phyloP scores from a whole-genome alignment of 169 alveolate species.

The Plasmodium adleri region DNA sequence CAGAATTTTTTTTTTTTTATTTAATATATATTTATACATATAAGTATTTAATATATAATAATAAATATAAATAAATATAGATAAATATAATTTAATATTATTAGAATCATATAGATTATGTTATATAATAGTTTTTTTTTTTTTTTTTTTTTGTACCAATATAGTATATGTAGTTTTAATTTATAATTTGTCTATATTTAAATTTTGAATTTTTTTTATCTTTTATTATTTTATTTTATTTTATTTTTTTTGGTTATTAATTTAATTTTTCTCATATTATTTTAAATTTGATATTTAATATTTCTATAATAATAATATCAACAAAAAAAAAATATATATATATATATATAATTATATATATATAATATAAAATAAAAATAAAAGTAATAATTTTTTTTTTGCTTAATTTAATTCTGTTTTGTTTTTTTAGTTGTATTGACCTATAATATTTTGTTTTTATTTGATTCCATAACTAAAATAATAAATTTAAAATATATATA shows the following conservation, averaged over 20 bases:
- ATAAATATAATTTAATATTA: background rate
- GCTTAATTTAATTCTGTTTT: background rate
- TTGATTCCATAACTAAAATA: background rate
- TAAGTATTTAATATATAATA: background rate
- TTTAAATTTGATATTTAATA: conserved; percentile 29
- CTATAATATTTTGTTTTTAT: background rate
- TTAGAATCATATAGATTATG: background rate
- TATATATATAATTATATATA: no score
- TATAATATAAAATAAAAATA: no score
- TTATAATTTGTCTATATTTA: conserved; percentile 19
- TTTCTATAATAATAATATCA: conserved; percentile 7
- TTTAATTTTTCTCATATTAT: conserved; percentile 16
- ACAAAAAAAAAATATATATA: background rate
- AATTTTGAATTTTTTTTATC: conserved; percentile 35
- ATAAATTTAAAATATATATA: background rate
- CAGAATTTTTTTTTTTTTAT: no score
- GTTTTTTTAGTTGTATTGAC: background rate
- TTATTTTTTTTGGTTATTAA: background rate
- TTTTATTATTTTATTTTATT: background rate
- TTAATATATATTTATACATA: no score
- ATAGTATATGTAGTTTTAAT: conserved; percentile 4
- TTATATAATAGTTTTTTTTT: conserved; percentile 1
- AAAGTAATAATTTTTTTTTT: background rate
- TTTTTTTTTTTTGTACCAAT: background rate
- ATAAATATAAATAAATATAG: background rate